Percentiles rank a stretch among this genome's conserved stretches.
Evolutionary conservation across 116 monocot genomes (phyloP).

Genomic region (Posidonia oceanica): DNA sequence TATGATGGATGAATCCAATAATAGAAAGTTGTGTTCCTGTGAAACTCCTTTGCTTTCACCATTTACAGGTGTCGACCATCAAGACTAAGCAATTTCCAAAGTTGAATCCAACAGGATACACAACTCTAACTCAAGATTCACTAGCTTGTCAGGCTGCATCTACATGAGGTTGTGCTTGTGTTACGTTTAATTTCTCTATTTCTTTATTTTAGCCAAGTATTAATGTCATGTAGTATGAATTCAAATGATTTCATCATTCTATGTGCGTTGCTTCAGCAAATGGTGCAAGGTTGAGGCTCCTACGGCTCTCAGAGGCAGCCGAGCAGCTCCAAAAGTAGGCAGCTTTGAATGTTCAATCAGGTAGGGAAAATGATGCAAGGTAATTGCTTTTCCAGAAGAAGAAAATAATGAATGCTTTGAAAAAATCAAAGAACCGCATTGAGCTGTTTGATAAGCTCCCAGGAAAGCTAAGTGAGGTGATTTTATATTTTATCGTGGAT

Average conservation of each 20-base stretch:
- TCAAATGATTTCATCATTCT: not conserved
- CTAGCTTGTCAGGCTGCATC: not conserved
- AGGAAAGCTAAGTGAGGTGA: slow-evolving; percentile 54
- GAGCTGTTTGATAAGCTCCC: slow-evolving; percentile 61
- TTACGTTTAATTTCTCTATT: not conserved
- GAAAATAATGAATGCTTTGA: slow-evolving; percentile 53
- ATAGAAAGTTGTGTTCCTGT: too few species aligned
- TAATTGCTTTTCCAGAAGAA: slow-evolving; percentile 58
- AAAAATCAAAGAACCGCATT: slow-evolving; percentile 51
- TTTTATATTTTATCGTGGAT: not conserved
- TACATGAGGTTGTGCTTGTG: too few species aligned
- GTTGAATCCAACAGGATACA: too few species aligned
- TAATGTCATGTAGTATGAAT: not conserved
- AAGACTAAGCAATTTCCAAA: too few species aligned
- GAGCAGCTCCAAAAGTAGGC: slow-evolving; percentile 62
- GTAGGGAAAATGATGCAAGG: slow-evolving; percentile 57
- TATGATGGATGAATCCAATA: too few species aligned
- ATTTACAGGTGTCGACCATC: too few species aligned
- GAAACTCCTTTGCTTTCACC: too few species aligned
- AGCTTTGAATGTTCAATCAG: slow-evolving; percentile 28
- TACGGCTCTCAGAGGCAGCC: slow-evolving; percentile 60
- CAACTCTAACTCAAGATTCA: not conserved
- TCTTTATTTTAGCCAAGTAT: not conserved
- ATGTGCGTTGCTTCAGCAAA: slow-evolving; percentile 22
- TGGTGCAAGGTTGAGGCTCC: slow-evolving; percentile 45